Evolutionary conservation across 139 green algal genomes (phyloP).

Genomic region (Tetradesmus obliquus): DNA sequence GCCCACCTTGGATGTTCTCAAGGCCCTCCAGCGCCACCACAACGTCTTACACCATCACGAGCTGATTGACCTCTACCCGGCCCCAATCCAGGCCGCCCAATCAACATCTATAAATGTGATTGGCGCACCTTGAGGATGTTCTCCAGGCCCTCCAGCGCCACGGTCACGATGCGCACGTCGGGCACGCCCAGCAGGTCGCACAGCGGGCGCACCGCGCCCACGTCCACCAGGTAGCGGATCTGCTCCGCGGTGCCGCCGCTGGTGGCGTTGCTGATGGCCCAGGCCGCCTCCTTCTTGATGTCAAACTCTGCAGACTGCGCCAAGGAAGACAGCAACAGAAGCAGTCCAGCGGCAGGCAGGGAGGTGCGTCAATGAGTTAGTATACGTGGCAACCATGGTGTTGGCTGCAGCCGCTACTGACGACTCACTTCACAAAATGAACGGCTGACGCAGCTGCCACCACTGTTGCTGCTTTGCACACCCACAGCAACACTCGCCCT

Average conservation of each 20-base stretch:
- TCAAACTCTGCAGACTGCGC: constrained; percentile 92
- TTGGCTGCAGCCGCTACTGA: no score
- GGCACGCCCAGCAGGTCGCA: constrained; percentile 95
- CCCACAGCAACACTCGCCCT: no score
- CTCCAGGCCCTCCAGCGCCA: constrained; percentile 98
- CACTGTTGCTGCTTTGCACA: no score
- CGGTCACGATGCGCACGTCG: constrained; percentile 96
- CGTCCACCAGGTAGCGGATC: constrained; percentile 84
- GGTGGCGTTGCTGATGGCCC: constrained; percentile 99
- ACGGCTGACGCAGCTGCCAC: no score
- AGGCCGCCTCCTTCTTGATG: constrained; percentile 99
- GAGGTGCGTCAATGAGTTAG: background rate
- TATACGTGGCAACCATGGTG: no score
- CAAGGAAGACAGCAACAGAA: background rate
- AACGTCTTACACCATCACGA: constrained; percentile 54
- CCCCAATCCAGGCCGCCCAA: background rate
- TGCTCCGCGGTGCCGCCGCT: constrained; percentile 88
- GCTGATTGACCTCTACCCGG: background rate
- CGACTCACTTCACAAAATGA: no score
- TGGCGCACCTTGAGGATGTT: constrained; percentile 98
- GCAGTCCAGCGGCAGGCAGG: no score
- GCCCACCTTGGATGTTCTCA: constrained; percentile 92
- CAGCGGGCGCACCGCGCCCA: constrained; percentile 94
- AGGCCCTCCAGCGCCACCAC: constrained; percentile 97
- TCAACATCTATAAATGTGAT: background rate